These are phyloP conservation scores for Cordyceps pruinosa DNA, from an alignment of 2,329 filamentous ascomycete species.

Conservation along the genomic window DNA sequence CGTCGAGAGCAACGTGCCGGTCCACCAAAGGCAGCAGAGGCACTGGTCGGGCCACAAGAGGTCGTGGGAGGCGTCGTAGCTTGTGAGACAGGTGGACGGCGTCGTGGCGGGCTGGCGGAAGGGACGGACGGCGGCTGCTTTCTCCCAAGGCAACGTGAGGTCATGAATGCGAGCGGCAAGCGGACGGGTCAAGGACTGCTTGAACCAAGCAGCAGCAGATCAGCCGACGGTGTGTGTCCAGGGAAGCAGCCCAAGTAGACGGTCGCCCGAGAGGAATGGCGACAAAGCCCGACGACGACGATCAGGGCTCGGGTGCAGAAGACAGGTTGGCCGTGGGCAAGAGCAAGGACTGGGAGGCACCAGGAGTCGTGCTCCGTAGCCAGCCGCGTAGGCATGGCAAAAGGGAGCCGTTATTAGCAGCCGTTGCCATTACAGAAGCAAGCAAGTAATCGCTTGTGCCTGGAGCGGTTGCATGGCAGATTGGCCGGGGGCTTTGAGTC, in stretches of 20 bases:
- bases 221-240: background rate
- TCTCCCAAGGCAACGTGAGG: background rate
- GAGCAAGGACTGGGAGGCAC: background rate
- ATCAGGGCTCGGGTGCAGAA: slow-evolving; percentile 1
- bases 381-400: background rate
- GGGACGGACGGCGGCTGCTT: background rate
- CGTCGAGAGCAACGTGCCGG: background rate
- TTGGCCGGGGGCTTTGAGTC: background rate
- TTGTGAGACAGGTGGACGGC: slow-evolving; percentile 8
- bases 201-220: background rate
- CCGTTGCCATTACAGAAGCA: background rate
- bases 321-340: background rate
- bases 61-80: slow-evolving; percentile 1
- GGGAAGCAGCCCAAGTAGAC: slow-evolving; percentile 1
- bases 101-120: slow-evolving; percentile 4
- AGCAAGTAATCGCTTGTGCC: slow-evolving; percentile 1
- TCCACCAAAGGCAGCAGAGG: background rate
- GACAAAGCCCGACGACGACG: background rate
- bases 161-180: background rate
- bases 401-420: background rate
- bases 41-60: background rate
- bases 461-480: background rate
- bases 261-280: background rate
- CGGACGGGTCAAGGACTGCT: background rate
- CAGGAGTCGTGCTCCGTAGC: background rate